Base-by-base conservation (phyloP, 306 rosid genomes). In the Fragaria ananassa region DNA sequence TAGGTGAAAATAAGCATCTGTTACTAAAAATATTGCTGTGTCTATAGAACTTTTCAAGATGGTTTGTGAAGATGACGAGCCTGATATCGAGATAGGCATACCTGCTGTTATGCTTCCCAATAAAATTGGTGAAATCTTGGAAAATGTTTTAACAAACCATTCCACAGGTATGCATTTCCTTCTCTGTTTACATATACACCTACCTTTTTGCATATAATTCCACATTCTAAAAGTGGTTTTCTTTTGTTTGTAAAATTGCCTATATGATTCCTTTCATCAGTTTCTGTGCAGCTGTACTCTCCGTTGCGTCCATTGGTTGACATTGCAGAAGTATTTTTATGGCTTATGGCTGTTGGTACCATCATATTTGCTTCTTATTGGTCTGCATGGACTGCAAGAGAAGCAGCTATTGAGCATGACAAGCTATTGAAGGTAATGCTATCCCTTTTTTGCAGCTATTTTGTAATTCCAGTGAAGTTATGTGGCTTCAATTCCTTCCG, bases 291-390 rank as follows among this genome's bases (percentile, higher is more conserved):
- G 91, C 91, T 94, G 69, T 94, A 94, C 86, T 94, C 98, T 76
- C 98, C 98, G 23, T 72, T 84, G 68, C 98, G 98, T 68, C 97
- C 97, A n/a, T 61, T 87, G 64, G 98, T 94, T 70, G 98, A 94
- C 71, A 91, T 94, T 51, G 98, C 98, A 19, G 98, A 94, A 90
- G 97, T 94, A 50, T 94, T 94, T 89, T 67, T 94, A 74, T 94
- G 98, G 98, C 98, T 94, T 51, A 94, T 94, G 98, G 98, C 98
- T 80, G 96, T 92, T 80, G 97, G 96, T 62, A 94, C 98, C 84
- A 89, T 94, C 86, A 80, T 94, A 74, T 86, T 90, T 87, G 93
- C 93, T 56, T 94, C 98, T 46, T 94, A 87, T 84, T 94, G 98
- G 98, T 92, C 98, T 81, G 97, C 97, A 39, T 90, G 98, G 98